phyloP scores from a whole-genome alignment of 2,329 filamentous ascomycete species.

The Paraphaeosphaeria sporulosa region DNA sequence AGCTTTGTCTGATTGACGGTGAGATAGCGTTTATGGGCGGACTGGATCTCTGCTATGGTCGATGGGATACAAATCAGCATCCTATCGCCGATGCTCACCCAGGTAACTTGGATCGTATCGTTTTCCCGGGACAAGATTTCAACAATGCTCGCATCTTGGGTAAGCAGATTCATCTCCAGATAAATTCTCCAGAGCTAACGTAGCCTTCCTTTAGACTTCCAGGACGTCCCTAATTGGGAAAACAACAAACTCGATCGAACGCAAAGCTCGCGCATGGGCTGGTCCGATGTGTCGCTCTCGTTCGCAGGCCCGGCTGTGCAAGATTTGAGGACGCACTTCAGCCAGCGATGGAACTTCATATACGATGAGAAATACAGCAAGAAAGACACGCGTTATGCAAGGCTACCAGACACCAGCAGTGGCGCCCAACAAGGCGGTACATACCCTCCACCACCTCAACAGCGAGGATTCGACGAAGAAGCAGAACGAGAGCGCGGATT shows the following conservation, averaged over 20 bases:
- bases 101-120: conserved; percentile 73
- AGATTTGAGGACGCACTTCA: conserved; percentile 79
- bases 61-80: conserved; percentile 88
- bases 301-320: conserved; percentile 77
- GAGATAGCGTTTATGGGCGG: conserved; percentile 88
- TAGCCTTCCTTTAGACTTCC: conserved; percentile 63
- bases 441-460: conserved; percentile 52
- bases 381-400: conserved; percentile 60
- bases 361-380: conserved; percentile 80
- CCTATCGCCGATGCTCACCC: conserved; percentile 86
- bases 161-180: conserved; percentile 48
- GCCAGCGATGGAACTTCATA: conserved; percentile 91
- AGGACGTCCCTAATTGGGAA: conserved; percentile 78
- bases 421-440: conserved; percentile 48
- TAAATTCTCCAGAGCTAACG: conserved; percentile 20
- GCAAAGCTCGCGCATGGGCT: conserved; percentile 85
- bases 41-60: conserved; percentile 83
- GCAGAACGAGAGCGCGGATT: conserved; percentile 46
- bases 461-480: conserved; percentile 42
- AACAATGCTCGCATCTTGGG: conserved; percentile 85
- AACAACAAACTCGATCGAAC: conserved; percentile 86
- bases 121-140: conserved; percentile 92
- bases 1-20: conserved; percentile 84
- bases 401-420: conserved; percentile 37
- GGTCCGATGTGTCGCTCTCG: conserved; percentile 85